Evolutionary conservation across 179 eudicot genomes (phyloP).

Genomic region (Spergularia azorica): DNA sequence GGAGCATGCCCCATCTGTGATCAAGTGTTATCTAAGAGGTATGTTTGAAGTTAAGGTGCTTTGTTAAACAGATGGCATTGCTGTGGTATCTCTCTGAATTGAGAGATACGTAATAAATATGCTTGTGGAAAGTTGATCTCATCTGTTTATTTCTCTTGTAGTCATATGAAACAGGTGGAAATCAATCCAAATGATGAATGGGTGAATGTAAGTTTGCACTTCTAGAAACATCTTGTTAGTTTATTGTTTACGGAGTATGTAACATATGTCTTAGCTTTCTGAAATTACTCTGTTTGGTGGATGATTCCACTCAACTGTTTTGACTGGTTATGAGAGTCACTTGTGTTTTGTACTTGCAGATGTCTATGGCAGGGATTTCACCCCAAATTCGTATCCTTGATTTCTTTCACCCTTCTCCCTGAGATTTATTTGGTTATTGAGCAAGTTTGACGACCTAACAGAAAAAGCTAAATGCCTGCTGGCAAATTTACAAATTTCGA

Average conservation of each 20-base stretch:
- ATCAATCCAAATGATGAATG: conserved; percentile 89
- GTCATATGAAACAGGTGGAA: conserved; percentile 94
- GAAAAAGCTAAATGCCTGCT: neutral
- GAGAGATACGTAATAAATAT: too few species aligned
- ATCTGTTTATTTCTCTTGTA: conserved; percentile 34
- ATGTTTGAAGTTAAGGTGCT: conserved; percentile 18
- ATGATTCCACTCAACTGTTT: conserved; percentile 14
- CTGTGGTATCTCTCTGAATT: neutral
- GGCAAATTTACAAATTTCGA: neutral
- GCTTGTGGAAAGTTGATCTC: neutral
- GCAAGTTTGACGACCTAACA: neutral
- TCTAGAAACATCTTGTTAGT: neutral
- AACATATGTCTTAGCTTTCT: neutral
- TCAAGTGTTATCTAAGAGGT: conserved; percentile 95
- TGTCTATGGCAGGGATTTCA: conserved; percentile 83
- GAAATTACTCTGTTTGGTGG: conserved; percentile 16
- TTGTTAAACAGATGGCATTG: neutral
- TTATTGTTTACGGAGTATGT: neutral
- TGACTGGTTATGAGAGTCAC: neutral
- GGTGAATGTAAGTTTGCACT: conserved; percentile 69
- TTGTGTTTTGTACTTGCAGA: conserved; percentile 40
- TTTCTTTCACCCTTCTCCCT: conserved; percentile 3
- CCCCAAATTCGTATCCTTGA: conserved; percentile 89
- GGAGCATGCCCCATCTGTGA: conserved; percentile 96
- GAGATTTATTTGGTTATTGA: neutral